These are phyloP conservation scores for Ceratorhiza oryzae-sativae DNA, from an alignment of 1,284 basidiomycete genomes.

Conservation along the genomic window DNA sequence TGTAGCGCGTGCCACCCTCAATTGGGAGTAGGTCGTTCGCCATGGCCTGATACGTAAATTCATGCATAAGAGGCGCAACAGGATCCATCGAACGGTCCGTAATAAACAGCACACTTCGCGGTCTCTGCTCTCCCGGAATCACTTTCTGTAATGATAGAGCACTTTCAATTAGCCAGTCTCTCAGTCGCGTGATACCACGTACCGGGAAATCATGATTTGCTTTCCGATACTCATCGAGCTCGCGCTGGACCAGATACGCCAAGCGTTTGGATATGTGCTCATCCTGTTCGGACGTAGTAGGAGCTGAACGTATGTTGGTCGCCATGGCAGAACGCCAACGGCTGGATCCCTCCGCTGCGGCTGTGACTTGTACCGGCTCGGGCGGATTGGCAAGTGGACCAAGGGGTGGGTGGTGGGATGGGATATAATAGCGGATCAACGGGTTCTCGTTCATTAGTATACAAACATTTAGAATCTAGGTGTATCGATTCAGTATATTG, in stretches of 20 bases:
- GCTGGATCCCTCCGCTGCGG: conserved; percentile 65
- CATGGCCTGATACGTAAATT: conserved; percentile 99
- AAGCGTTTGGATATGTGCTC: conserved; percentile 76
- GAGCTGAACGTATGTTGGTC: conserved; percentile 31
- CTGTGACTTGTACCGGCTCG: conserved; percentile 58
- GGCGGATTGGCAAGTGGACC: conserved; percentile 78
- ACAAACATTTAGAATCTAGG: conserved; percentile 87
- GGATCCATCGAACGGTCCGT: conserved; percentile 97
- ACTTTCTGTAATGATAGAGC: conserved; percentile 55
- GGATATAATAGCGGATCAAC: conserved; percentile 92
- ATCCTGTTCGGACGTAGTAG: conserved; percentile 39
- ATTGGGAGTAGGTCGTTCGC: conserved; percentile 92
- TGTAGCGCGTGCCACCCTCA: conserved; percentile 84
- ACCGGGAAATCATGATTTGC: conserved; percentile 87
- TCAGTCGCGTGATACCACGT: conserved; percentile 45
- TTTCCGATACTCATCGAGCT: conserved; percentile 86
- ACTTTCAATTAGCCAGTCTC: conserved; percentile 37
- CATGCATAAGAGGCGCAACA: conserved; percentile 89
- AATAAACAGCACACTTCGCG: conserved; percentile 86
- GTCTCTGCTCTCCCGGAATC: conserved; percentile 64
- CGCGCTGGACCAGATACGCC: conserved; percentile 81
- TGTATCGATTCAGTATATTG: conserved; percentile 26
- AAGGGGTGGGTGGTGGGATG: conserved; percentile 81
- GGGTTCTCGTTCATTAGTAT: conserved; percentile 94
- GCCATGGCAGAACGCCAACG: conserved; percentile 63